A percentile compares a stretch with the other conserved stretches of the same genome.
phyloP scores from a whole-genome alignment of 2,329 filamentous ascomycete genomes.

The Aspergillus felis region DNA sequence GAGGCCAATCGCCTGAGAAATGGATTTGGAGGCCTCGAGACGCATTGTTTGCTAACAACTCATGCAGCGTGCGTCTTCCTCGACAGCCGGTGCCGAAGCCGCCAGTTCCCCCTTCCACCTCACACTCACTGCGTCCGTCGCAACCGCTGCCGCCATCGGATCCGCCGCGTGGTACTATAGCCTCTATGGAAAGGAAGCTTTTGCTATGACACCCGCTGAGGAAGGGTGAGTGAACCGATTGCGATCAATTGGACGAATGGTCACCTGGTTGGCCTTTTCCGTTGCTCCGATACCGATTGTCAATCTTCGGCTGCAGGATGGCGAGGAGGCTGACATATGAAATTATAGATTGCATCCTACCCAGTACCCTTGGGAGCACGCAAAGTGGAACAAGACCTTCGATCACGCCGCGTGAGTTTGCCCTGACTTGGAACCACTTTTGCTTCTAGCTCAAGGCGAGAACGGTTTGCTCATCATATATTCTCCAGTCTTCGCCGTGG shows the following conservation, averaged over 20 bases:
- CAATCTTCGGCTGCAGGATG: slow-evolving; percentile 17
- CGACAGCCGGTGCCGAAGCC: slow-evolving; percentile 63
- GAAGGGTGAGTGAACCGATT: slow-evolving; percentile 75
- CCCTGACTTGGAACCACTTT: neutral
- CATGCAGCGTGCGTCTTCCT: slow-evolving; percentile 64
- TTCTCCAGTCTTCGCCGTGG: slow-evolving; percentile 80
- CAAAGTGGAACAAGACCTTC: slow-evolving; percentile 89
- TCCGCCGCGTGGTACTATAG: slow-evolving; percentile 97
- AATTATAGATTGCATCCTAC: slow-evolving; percentile 77
- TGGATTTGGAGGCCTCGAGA: slow-evolving; percentile 24
- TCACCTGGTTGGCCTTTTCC: slow-evolving; percentile 13
- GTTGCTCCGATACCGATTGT: slow-evolving; percentile 21
- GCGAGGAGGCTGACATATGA: slow-evolving; percentile 22
- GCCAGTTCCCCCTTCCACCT: slow-evolving; percentile 73
- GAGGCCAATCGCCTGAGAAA: slow-evolving; percentile 26
- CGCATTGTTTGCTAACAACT: slow-evolving; percentile 29
- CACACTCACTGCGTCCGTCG: slow-evolving; percentile 81
- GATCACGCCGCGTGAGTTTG: slow-evolving; percentile 86
- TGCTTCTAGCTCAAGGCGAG: slow-evolving; percentile 8
- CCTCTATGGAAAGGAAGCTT: slow-evolving; percentile 81
- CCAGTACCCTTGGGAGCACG: slow-evolving; percentile 92
- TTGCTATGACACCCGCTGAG: slow-evolving; percentile 89
- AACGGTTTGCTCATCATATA: slow-evolving; percentile 22
- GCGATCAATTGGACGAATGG: slow-evolving; percentile 9
- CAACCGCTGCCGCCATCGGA: slow-evolving; percentile 80